Conservation (phyloP, 2,329 filamentous ascomycete species). For the Myrmaecium sp. region DNA sequence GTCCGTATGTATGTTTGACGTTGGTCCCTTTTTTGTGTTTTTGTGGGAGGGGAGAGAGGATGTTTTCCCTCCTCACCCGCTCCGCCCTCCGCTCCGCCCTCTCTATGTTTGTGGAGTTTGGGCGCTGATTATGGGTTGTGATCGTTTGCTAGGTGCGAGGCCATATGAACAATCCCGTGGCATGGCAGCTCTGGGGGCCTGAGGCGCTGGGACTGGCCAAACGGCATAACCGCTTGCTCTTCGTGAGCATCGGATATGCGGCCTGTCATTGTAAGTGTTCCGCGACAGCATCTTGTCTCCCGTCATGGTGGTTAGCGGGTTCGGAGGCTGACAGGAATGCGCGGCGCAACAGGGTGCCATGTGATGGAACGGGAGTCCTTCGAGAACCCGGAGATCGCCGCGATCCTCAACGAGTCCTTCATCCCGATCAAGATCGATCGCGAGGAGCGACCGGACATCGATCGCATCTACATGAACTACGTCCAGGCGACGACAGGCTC, state of each 20-base stretch:
- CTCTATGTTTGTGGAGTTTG: neutral
- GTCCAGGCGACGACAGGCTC: slow-evolving; percentile 80
- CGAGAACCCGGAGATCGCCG: slow-evolving; percentile 61
- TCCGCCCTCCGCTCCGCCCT: neutral
- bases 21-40: too few species aligned
- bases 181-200: slow-evolving; percentile 78
- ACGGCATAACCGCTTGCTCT: slow-evolving; percentile 72
- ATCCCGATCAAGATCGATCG: slow-evolving; percentile 86
- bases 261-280: slow-evolving; percentile 71
- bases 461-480: slow-evolving; percentile 97
- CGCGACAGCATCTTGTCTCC: neutral
- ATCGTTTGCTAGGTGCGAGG: slow-evolving; percentile 39
- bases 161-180: slow-evolving; percentile 66
- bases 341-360: slow-evolving; percentile 36
- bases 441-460: slow-evolving; percentile 85
- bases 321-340: slow-evolving; percentile 3
- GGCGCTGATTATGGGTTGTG: slow-evolving; percentile 5
- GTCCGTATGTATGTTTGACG: slow-evolving; percentile 44
- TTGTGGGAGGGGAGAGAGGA: too few species aligned
- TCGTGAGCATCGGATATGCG: slow-evolving; percentile 86
- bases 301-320: neutral
- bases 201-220: slow-evolving; percentile 62
- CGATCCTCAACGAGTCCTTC: slow-evolving; percentile 70
- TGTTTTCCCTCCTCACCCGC: neutral
- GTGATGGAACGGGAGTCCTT: slow-evolving; percentile 92